Conservation (phyloP, 345 rosid genomes). For the Lumnitzera littorea region DNA sequence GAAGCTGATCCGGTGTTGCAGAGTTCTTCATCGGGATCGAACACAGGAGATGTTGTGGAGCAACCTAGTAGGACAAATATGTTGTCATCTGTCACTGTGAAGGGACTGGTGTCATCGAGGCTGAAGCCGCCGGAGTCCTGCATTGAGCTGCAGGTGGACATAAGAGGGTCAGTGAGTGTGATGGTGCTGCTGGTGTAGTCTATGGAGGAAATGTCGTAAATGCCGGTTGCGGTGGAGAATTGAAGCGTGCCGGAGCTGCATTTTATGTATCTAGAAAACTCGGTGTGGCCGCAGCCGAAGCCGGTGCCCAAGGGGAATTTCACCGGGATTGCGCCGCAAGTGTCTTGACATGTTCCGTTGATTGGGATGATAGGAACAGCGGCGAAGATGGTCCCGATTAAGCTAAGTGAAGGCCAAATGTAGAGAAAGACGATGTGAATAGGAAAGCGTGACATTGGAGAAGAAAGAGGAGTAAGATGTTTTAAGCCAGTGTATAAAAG, state of each 20-base stretch:
- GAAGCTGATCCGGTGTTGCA: conserved; percentile 49
- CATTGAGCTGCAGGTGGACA: conserved; percentile 63
- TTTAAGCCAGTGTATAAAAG: background rate
- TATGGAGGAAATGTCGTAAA: conserved; percentile 40
- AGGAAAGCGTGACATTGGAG: conserved; percentile 29
- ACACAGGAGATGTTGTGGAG: conserved; percentile 54
- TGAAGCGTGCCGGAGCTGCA: conserved; percentile 41
- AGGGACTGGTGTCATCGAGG: conserved; percentile 48
- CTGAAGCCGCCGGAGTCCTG: conserved; percentile 58
- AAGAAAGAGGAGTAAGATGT: conserved; percentile 4
- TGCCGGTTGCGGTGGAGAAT: conserved; percentile 45
- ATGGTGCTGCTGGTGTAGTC: conserved; percentile 38
- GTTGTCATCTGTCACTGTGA: conserved; percentile 34
- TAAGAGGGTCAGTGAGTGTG: conserved; percentile 40
- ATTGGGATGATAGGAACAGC: conserved; percentile 19
- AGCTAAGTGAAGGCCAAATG: conserved; percentile 19
- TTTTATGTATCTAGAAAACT: conserved; percentile 38
- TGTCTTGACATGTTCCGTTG: conserved; percentile 27
- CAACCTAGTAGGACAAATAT: conserved; percentile 59
- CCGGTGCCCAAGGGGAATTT: conserved; percentile 48
- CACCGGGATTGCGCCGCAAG: conserved; percentile 43
- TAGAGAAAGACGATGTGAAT: conserved; percentile 15
- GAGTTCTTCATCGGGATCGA: conserved; percentile 42
- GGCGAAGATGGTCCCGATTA: conserved; percentile 10
- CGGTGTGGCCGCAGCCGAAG: conserved; percentile 53